phyloP scores from a whole-genome alignment of 2,329 filamentous ascomycete species.

The Sarocladiaceae sp. region DNA sequence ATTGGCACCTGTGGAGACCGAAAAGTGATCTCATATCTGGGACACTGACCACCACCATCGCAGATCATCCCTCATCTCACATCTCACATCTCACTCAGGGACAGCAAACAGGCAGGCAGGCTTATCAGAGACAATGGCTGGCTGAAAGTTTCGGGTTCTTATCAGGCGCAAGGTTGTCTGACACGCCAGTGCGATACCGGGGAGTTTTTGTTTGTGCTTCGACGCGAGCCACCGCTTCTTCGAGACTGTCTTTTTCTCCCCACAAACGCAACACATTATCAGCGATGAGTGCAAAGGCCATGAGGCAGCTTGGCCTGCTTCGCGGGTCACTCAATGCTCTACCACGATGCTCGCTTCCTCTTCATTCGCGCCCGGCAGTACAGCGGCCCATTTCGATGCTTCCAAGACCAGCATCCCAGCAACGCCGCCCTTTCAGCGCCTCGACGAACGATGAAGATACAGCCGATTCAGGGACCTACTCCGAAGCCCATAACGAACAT shows the following conservation, averaged over 20 bases:
- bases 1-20: neutral
- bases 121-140: slow-evolving; percentile 7
- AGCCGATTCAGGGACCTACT: slow-evolving; percentile 34
- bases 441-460: slow-evolving; percentile 21
- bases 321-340: neutral
- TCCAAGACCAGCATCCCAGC: neutral
- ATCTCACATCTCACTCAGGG: neutral
- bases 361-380: neutral
- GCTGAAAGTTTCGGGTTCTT: slow-evolving; percentile 7
- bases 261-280: neutral
- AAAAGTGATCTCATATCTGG: slow-evolving; percentile 5
- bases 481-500: slow-evolving; percentile 43
- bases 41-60: neutral
- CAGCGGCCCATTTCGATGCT: no score
- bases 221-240: slow-evolving; percentile 1
- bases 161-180: slow-evolving; percentile 8
- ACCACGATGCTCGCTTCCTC: slow-evolving; percentile 1
- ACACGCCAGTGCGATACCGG: slow-evolving; percentile 7
- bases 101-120: slow-evolving; percentile 1
- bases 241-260: neutral
- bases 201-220: neutral
- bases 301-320: slow-evolving; percentile 5
- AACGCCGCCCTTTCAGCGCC: neutral
- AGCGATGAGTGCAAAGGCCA: slow-evolving; percentile 2
- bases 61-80: neutral